Evolutionary conservation across 148 eudicot genomes (phyloP), one percentile per base, ranked within the genome.

Genomic region (Diospyros kaki): DNA sequence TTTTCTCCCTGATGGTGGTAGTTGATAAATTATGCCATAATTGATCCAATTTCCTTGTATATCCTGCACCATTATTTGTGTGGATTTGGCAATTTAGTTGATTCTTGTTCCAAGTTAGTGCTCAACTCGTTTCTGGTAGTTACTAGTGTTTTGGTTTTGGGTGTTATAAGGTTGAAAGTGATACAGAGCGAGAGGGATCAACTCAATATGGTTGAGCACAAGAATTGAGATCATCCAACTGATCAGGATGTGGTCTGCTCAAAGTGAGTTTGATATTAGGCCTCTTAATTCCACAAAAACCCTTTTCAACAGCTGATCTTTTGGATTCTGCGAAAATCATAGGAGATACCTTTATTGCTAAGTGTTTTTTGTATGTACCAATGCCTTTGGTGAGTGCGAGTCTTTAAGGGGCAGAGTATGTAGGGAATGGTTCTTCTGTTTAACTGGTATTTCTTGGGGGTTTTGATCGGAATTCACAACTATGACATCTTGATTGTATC

Each of bases 21-120:
- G 12, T 46, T 46, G 54, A 46, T 53, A 46, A 12, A 51, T 66
- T 66, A 44, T 44, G n/a, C 1, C 5, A 67, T 9, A 17, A 4
- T 46, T 15, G 18, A 9, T 17, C 6, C 45, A 9, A 46, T 0
- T 66, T 8, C 4, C 18, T 43, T 3, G 4, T 15, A 1, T 46
- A 18, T 1, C 28, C 18, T 9, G 28, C 4, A 18, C 50, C 71
- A 12, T 1, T 50, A 10, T 28, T 28, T 28, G 71, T 28, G 56
- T 18, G 38, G 43, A 8, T 6, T 28, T 28, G 40, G 12, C 58
- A 51, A n/a, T 42, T 50, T 9, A 28, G 55, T 50, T 39, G 58
- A 28, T 68, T 68, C 71, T 48, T 68, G 18, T 28, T 68, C 43
- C 58, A 68, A 18, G 71, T 40, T 38, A 13, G 4, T 68, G 58